phyloP scores from a whole-genome alignment of 805 yeast species.

The Suhomyces sp. region DNA sequence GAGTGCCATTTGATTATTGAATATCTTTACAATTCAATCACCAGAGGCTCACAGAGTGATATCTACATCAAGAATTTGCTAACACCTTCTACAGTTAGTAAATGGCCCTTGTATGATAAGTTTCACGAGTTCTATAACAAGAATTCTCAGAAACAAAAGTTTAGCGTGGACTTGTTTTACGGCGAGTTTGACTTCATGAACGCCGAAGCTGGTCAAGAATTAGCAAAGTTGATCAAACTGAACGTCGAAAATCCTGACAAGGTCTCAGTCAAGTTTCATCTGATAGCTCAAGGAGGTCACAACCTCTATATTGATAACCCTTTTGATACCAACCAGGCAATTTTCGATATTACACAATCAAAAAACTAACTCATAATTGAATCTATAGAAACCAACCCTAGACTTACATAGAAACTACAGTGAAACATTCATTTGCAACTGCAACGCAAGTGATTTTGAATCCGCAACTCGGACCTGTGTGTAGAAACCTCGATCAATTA shows the following conservation, averaged over 20 bases:
- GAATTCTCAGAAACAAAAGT: slow-evolving; percentile 10
- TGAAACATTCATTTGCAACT: neutral
- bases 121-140: slow-evolving; percentile 31
- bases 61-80: slow-evolving; percentile 46
- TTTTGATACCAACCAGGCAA: slow-evolving; percentile 32
- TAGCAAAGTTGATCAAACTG: slow-evolving; percentile 15
- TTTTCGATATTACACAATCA: slow-evolving; percentile 12
- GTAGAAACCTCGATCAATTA: neutral
- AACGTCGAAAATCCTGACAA: slow-evolving; percentile 7
- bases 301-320: slow-evolving; percentile 46
- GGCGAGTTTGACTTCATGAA: slow-evolving; percentile 80
- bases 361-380: neutral
- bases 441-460: too few relatives aligned
- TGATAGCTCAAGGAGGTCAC: slow-evolving; percentile 40
- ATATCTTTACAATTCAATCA: slow-evolving; percentile 40
- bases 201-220: slow-evolving; percentile 46
- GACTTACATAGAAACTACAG: neutral
- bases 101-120: slow-evolving; percentile 64
- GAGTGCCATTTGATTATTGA: slow-evolving; percentile 37
- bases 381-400: neutral
- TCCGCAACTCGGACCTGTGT: neutral
- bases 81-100: slow-evolving; percentile 59
- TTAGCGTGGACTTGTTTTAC: slow-evolving; percentile 49
- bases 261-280: slow-evolving; percentile 20
- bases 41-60: slow-evolving; percentile 38